phyloP scores from a whole-genome alignment of 495 filamentous ascomycete species.

The Penicillium lividum region DNA sequence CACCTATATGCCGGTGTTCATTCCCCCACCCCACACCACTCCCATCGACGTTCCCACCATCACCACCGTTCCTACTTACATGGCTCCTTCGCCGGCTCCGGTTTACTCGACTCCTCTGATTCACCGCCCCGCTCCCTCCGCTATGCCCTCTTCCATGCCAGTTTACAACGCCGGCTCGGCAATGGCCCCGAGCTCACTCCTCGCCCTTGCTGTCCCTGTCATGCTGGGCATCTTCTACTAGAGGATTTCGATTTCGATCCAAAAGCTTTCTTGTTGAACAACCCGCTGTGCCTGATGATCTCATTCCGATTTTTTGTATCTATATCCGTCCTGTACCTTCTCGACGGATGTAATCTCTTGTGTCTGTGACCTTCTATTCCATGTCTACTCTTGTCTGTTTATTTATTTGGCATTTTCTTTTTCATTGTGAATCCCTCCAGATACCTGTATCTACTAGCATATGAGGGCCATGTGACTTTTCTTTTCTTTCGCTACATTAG shows the following conservation, averaged over 20 bases:
- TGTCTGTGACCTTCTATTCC: slow-evolving; percentile 16
- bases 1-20: slow-evolving; percentile 21
- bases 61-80: slow-evolving; percentile 21
- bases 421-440: slow-evolving; percentile 7
- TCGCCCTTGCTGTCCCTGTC: slow-evolving; percentile 22
- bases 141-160: slow-evolving; percentile 17
- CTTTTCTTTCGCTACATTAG: slow-evolving; percentile 8
- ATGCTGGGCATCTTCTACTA: slow-evolving; percentile 28
- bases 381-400: slow-evolving; percentile 23
- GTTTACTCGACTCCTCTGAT: slow-evolving; percentile 27
- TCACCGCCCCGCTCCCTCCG: slow-evolving; percentile 19
- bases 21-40: slow-evolving; percentile 23
- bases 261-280: slow-evolving; percentile 1
- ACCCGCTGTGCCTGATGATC: slow-evolving; percentile 1
- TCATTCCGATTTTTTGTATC: not conserved
- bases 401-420: slow-evolving; percentile 5
- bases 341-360: slow-evolving; percentile 12
- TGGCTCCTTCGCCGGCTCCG: slow-evolving; percentile 9
- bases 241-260: not conserved
- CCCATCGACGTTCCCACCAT: slow-evolving; percentile 22
- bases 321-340: slow-evolving; percentile 6
- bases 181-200: slow-evolving; percentile 22
- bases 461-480: slow-evolving; percentile 20
- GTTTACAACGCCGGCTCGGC: slow-evolving; percentile 26
- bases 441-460: slow-evolving; percentile 16